A percentile compares a stretch with the other conserved stretches of the same genome.
Evolutionary conservation across 2,329 filamentous ascomycete genomes (phyloP).

Genomic region (Aspergillus arachidicola): DNA sequence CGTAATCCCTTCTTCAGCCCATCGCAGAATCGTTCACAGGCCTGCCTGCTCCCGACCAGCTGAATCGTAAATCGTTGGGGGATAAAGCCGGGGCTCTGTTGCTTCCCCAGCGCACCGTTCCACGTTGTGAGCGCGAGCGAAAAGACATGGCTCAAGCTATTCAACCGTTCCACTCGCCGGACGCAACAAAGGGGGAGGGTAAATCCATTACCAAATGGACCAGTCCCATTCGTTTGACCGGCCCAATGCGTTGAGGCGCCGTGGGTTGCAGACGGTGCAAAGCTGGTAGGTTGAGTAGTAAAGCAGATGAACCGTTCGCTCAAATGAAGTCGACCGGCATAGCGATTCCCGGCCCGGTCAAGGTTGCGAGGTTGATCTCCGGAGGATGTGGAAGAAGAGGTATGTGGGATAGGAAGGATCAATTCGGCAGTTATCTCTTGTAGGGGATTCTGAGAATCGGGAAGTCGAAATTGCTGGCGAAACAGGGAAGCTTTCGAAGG

Average conservation of each 20-base stretch:
- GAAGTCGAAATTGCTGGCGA: conserved; percentile 93
- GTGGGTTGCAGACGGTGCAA: conserved; percentile 76
- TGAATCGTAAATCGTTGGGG: conserved; percentile 91
- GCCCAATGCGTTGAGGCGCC: conserved; percentile 82
- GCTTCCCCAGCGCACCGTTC: conserved; percentile 69
- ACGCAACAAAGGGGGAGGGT: conserved; percentile 91
- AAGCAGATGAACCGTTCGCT: conserved; percentile 97
- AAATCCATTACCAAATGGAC: conserved; percentile 93
- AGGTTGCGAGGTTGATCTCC: conserved; percentile 61
- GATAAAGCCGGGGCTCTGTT: conserved; percentile 58
- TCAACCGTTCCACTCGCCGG: conserved; percentile 85
- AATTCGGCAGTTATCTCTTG: conserved; percentile 97
- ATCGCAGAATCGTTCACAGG: conserved; percentile 95
- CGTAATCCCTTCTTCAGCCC: conserved; percentile 87
- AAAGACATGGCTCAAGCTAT: conserved; percentile 90
- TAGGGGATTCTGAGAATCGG: conserved; percentile 85
- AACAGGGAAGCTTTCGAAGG: conserved; percentile 92
- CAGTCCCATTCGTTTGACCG: conserved; percentile 88
- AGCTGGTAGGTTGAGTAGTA: conserved; percentile 89
- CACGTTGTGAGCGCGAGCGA: conserved; percentile 93
- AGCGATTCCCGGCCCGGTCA: conserved; percentile 74
- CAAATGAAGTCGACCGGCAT: conserved; percentile 88
- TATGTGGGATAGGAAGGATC: conserved; percentile 75
- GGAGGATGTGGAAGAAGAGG: conserved; percentile 53
- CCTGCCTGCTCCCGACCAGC: conserved; percentile 82